Evolutionary conservation across 768 basidiomycete species (phyloP).

Genomic region (Boletus reticulatus): DNA sequence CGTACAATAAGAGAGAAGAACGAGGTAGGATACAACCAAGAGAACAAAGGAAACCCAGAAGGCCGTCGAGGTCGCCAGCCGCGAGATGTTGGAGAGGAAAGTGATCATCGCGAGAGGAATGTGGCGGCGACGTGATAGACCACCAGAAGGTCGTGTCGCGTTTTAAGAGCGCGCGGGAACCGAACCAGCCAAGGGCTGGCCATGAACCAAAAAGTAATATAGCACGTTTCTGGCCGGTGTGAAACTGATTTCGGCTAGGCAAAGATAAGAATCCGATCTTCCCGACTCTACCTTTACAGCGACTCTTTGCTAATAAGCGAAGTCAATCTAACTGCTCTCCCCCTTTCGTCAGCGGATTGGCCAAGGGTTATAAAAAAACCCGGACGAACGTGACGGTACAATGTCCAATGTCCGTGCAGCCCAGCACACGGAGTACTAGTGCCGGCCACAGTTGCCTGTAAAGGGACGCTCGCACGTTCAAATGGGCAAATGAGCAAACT

Average conservation of each 20-base stretch:
- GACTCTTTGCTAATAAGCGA: not conserved
- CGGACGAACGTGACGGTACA: slow-evolving; percentile 17
- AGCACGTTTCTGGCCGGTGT: slow-evolving; percentile 26
- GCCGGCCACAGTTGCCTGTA: not conserved
- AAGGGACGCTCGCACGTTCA: slow-evolving; percentile 10
- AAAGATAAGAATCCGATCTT: slow-evolving; percentile 14
- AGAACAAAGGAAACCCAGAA: slow-evolving; percentile 20
- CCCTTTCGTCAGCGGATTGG: not conserved
- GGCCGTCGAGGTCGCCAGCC: slow-evolving; percentile 19
- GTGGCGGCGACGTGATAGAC: slow-evolving; percentile 22
- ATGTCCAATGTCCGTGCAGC: too few species aligned
- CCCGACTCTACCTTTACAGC: slow-evolving; percentile 12
- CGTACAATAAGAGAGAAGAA: slow-evolving; percentile 29
- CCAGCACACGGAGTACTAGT: not conserved
- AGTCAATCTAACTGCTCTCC: not conserved
- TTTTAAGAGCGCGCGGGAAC: slow-evolving; percentile 23
- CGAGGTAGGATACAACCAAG: slow-evolving; percentile 28
- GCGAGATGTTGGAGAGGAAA: slow-evolving; percentile 15
- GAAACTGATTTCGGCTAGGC: slow-evolving; percentile 18
- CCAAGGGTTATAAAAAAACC: not conserved
- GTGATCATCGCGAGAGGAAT: slow-evolving; percentile 22
- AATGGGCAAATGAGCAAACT: not conserved
- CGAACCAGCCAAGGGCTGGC: slow-evolving; percentile 9
- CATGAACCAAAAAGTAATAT: slow-evolving; percentile 10
- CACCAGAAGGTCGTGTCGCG: slow-evolving; percentile 9